Conservation (phyloP, 176 grass and related monocot genomes). For the Avena insularis region DNA sequence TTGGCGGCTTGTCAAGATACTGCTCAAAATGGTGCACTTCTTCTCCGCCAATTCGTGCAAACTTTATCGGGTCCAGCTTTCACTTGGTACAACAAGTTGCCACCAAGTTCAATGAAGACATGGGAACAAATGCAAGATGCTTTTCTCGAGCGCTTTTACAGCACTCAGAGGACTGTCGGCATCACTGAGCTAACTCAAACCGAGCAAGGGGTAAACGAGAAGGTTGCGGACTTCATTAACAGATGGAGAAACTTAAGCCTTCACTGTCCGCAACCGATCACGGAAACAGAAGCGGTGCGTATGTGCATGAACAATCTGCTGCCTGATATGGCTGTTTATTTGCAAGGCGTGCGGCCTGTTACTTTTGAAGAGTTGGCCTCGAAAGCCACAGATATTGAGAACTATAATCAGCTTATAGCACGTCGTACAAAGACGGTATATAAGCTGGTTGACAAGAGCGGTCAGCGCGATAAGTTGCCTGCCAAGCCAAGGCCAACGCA, state of each 20-base stretch:
- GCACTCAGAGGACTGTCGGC: not conserved
- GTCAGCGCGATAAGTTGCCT: not conserved
- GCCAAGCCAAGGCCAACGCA: not conserved
- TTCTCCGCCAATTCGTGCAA: not conserved
- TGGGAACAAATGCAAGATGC: not conserved
- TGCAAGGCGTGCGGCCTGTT: not conserved
- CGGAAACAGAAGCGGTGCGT: not conserved
- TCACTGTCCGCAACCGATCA: not conserved
- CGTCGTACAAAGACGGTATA: not conserved
- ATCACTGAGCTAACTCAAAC: not conserved
- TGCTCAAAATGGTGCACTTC: not conserved
- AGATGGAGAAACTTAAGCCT: not conserved
- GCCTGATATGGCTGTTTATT: not conserved
- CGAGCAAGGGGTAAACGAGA: not conserved
- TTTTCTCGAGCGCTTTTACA: not conserved
- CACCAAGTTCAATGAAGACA: not conserved
- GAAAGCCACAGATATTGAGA: not conserved
- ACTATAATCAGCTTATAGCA: not conserved
- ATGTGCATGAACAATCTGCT: not conserved
- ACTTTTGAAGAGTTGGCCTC: no score
- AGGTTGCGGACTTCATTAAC: not conserved
- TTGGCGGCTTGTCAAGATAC: not conserved
- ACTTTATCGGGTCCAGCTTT: not conserved
- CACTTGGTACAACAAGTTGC: not conserved
- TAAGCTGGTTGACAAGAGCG: not conserved